Percentiles rank a stretch among this genome's conserved stretches.
Evolutionary conservation across 2,329 filamentous ascomycete species (phyloP).

Genomic region (Alternaria tenuissima): DNA sequence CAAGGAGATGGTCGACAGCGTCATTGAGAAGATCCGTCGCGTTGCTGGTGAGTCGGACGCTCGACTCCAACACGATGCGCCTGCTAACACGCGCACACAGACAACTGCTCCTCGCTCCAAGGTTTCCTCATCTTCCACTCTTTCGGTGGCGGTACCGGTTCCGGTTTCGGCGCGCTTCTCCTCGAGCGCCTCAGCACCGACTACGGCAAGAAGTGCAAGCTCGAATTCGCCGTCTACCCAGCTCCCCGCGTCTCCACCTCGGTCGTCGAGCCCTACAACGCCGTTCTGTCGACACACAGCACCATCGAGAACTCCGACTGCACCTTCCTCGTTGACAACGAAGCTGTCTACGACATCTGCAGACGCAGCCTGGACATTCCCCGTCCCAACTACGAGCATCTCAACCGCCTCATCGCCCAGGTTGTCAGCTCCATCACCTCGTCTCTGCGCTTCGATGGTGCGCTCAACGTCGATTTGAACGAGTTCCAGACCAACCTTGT

Average conservation of each 20-base stretch:
- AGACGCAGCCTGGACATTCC: conserved; percentile 74
- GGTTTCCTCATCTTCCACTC: conserved; percentile 80
- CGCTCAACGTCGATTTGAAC: conserved; percentile 77
- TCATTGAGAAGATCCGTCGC: conserved; percentile 74
- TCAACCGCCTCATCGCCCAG: conserved; percentile 77
- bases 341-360: conserved; percentile 79
- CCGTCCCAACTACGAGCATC: conserved; percentile 73
- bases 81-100: conserved; percentile 51
- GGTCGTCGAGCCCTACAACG: conserved; percentile 78
- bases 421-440: conserved; percentile 79
- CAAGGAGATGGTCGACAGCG: conserved; percentile 77
- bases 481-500: conserved; percentile 82
- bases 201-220: conserved; percentile 80
- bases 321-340: conserved; percentile 79
- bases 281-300: conserved; percentile 76
- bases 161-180: conserved; percentile 75
- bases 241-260: conserved; percentile 74
- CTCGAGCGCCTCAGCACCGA: conserved; percentile 77
- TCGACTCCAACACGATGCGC: background rate
- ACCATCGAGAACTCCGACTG: conserved; percentile 81
- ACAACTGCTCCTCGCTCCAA: conserved; percentile 77
- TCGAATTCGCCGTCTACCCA: conserved; percentile 77
- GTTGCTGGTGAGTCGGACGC: conserved; percentile 65
- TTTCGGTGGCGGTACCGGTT: conserved; percentile 76
- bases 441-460: conserved; percentile 75